Conservation (phyloP, 345 rosid species). For the Eucalyptus marginata region DNA sequence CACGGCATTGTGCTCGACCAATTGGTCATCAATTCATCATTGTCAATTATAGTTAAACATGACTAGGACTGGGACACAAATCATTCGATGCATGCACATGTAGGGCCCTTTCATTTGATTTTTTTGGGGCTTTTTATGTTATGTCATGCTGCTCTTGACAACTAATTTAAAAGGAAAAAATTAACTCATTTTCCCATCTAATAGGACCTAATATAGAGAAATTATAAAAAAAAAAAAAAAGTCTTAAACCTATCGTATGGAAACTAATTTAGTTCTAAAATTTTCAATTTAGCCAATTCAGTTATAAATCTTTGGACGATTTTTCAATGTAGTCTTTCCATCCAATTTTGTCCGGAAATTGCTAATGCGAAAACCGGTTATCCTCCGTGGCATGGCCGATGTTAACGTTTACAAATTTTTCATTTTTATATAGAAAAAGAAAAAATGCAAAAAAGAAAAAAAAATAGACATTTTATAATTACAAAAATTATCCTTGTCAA, state of each 20-base stretch:
- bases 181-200: neutral
- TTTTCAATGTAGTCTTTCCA: rapidly evolving
- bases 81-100: neutral
- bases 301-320: rapidly evolving
- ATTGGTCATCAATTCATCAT: neutral
- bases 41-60: neutral
- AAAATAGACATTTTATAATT: rapidly evolving
- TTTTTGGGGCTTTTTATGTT: neutral
- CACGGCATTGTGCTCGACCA: neutral
- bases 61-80: neutral
- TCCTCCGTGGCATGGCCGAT: rapidly evolving
- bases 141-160: neutral
- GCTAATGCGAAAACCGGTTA: rapidly evolving
- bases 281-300: neutral
- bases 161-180: neutral
- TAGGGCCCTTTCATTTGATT: neutral
- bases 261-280: too few relatives aligned
- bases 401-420: rapidly evolving
- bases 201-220: neutral
- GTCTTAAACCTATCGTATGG: rapidly evolving
- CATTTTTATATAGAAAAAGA: neutral
- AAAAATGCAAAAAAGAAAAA: neutral
- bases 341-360: rapidly evolving
- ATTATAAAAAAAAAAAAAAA: neutral
- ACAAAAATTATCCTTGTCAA: neutral